Evolutionary conservation across 2,329 filamentous ascomycete genomes (phyloP).

Genomic region (Alternaria sp.): DNA sequence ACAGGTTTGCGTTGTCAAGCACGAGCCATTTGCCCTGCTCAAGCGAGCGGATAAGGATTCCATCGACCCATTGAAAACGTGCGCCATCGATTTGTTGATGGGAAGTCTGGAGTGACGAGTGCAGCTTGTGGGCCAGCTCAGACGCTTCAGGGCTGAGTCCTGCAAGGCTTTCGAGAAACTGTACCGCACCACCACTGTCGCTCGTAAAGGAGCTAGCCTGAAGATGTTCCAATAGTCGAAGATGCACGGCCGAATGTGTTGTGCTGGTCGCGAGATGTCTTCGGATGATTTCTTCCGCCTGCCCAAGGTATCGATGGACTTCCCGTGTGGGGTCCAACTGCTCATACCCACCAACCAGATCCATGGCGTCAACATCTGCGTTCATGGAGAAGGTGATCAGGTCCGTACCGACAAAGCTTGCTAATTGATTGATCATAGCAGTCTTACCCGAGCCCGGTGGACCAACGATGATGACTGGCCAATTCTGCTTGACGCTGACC

Average conservation of each 20-base stretch:
- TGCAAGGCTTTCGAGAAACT: conserved; percentile 23
- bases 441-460: conserved; percentile 89
- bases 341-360: conserved; percentile 95
- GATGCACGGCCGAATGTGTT: conserved; percentile 9
- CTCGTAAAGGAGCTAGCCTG: conserved; percentile 5
- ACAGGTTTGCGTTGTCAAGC: conserved; percentile 96
- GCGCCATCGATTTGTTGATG: conserved; percentile 70
- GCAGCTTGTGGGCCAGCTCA: conserved; percentile 58
- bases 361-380: conserved; percentile 95
- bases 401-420: conserved; percentile 77
- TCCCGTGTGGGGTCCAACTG: conserved; percentile 85
- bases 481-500: conserved; percentile 83
- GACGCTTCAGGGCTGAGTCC: conserved; percentile 20
- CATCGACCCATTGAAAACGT: conserved; percentile 95
- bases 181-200: conserved; percentile 11
- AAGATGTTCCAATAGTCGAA: conserved; percentile 36
- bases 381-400: conserved; percentile 89
- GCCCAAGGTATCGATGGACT: conserved; percentile 67
- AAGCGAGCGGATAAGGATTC: conserved; percentile 86
- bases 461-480: conserved; percentile 89
- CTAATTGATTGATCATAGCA: conserved; percentile 77
- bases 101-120: conserved; percentile 62
- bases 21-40: conserved; percentile 90
- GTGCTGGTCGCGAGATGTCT: conserved; percentile 26
- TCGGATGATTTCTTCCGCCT: conserved; percentile 64